phyloP scores from a whole-genome alignment of 148 eudicot species.

The Rhododendron williamsianum region DNA sequence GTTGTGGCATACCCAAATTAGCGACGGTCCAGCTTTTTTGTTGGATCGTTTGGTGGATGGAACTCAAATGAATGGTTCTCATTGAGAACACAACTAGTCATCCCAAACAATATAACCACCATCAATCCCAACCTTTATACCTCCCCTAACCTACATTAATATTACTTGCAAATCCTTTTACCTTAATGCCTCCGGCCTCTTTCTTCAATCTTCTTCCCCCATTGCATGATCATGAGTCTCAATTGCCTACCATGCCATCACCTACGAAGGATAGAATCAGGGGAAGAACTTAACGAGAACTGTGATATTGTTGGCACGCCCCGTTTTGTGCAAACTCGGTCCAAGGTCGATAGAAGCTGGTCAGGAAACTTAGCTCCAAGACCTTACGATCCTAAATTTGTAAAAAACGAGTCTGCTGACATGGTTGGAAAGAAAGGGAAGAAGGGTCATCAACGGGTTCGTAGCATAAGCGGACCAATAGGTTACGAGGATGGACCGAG shows the following conservation, averaged over 20 bases:
- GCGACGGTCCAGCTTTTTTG: neutral
- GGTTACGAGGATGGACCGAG: slow-evolving; percentile 26
- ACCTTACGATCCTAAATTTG: neutral
- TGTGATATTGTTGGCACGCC: neutral
- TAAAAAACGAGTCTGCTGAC: slow-evolving; percentile 1
- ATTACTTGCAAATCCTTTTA: neutral
- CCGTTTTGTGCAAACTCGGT: slow-evolving; percentile 5
- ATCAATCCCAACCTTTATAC: neutral
- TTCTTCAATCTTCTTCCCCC: neutral
- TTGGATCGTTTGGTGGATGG: neutral
- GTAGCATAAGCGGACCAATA: slow-evolving; percentile 13
- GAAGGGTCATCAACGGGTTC: slow-evolving; percentile 15
- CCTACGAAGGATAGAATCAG: slow-evolving; percentile 37
- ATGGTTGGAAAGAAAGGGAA: slow-evolving; percentile 14
- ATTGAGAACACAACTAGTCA: neutral
- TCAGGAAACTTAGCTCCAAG: slow-evolving; percentile 38
- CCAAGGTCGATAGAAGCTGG: slow-evolving; percentile 34
- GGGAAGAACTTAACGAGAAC: slow-evolving; percentile 6
- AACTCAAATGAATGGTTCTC: neutral
- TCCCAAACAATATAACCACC: neutral
- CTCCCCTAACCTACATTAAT: no score
- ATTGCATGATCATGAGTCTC: slow-evolving; percentile 19
- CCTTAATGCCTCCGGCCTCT: neutral
- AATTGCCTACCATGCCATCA: slow-evolving; percentile 33
- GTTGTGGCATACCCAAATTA: neutral